A percentile compares a stretch with the other conserved stretches of the same genome.
These are phyloP conservation scores for Cenococcum geophilum DNA, from an alignment of 495 filamentous ascomycete species.

Conservation along the genomic window DNA sequence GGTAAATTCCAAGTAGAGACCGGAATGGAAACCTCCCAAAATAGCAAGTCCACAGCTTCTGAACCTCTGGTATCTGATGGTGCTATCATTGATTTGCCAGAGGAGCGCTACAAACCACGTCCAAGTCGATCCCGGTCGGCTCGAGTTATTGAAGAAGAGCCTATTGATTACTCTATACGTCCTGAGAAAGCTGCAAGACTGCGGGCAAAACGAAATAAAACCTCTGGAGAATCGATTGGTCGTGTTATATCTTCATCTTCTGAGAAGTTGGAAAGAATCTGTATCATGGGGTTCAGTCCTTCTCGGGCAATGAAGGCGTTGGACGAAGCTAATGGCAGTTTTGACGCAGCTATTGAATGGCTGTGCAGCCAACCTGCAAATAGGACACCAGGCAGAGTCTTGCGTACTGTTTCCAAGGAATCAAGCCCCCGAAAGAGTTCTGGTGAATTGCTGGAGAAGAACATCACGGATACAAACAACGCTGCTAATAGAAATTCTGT, in stretches of 20 bases:
- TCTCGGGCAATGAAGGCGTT: slow-evolving; percentile 18
- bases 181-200: slow-evolving; percentile 33
- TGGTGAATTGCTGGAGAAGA: too few relatives aligned
- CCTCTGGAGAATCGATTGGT: neutral
- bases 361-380: slow-evolving; percentile 2
- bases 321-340: slow-evolving; percentile 9
- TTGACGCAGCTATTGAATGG: slow-evolving; percentile 19
- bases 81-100: slow-evolving; percentile 28
- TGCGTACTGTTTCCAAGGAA: too few relatives aligned
- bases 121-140: slow-evolving; percentile 37
- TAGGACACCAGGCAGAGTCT: too few relatives aligned
- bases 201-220: slow-evolving; percentile 31
- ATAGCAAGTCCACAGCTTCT: neutral
- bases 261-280: slow-evolving; percentile 24
- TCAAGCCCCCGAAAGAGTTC: too few relatives aligned
- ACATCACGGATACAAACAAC: too few relatives aligned
- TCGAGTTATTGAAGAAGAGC: slow-evolving; percentile 16
- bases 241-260: slow-evolving; percentile 4
- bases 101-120: slow-evolving; percentile 37
- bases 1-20: too few relatives aligned
- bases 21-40: slow-evolving; percentile 4
- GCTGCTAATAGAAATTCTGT: too few relatives aligned
- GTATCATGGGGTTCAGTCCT: slow-evolving; percentile 29
- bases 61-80: slow-evolving; percentile 29
- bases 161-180: slow-evolving; percentile 30